These are phyloP conservation scores for Syncephalastrum sp. DNA, from an alignment of 371 early-diverging fungal genomes.

Conservation along the genomic window DNA sequence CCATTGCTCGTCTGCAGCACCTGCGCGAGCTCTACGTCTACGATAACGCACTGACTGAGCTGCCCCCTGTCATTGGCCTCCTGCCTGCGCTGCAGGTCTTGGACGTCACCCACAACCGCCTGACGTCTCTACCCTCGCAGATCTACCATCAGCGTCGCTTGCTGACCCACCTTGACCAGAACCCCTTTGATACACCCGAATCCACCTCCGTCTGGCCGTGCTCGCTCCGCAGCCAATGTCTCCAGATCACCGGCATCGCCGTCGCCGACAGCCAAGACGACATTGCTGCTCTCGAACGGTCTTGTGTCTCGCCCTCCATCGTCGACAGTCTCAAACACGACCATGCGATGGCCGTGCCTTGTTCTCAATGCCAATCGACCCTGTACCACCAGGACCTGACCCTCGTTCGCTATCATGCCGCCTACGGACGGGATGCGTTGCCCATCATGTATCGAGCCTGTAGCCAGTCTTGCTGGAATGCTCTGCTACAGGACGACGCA, in stretches of 20 bases:
- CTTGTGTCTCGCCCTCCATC: too few species aligned
- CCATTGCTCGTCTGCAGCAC: conserved; percentile 78
- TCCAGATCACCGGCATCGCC: too few species aligned
- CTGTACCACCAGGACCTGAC: conserved; percentile 14
- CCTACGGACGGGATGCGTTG: neutral
- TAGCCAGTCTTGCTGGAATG: conserved; percentile 16
- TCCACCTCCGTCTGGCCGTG: too few species aligned
- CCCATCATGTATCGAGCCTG: conserved; percentile 13
- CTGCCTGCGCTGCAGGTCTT: conserved; percentile 44
- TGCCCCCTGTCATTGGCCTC: conserved; percentile 79
- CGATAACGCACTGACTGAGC: conserved; percentile 82
- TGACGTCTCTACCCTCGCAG: conserved; percentile 47
- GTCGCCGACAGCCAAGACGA: too few species aligned
- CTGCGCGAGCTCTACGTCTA: conserved; percentile 88
- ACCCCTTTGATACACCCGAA: too few species aligned
- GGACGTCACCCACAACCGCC: conserved; percentile 58
- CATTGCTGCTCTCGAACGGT: too few species aligned
- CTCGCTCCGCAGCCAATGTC: too few species aligned
- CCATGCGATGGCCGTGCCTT: conserved; percentile 9
- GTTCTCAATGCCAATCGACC: conserved; percentile 8
- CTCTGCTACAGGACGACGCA: neutral
- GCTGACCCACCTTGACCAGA: too few species aligned
- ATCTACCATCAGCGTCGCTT: conserved; percentile 14
- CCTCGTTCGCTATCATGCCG: conserved; percentile 8
- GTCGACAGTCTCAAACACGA: conserved; percentile 4